These are phyloP conservation scores for Articulospora tetracladia DNA, from an alignment of 495 filamentous ascomycete genomes.

Conservation along the genomic window DNA sequence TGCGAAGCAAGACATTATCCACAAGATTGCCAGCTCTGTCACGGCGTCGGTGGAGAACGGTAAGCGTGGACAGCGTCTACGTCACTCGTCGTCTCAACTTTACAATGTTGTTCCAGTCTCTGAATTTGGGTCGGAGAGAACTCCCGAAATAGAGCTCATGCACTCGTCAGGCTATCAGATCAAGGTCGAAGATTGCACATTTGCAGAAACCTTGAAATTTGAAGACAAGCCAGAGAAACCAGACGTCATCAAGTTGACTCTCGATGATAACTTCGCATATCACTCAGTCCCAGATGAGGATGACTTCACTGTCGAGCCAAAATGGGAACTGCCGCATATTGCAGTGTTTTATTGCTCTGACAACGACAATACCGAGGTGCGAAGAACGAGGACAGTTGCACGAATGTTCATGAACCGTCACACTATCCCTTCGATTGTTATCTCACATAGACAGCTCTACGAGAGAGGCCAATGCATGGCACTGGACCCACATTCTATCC, in stretches of 20 bases:
- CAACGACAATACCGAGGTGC: constrained; percentile 41
- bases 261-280: constrained; percentile 51
- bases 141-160: constrained; percentile 71
- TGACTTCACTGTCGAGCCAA: constrained; percentile 33
- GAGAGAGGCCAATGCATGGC: constrained; percentile 20
- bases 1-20: constrained; percentile 64
- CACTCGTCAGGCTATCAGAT: constrained; percentile 64
- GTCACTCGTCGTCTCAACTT: constrained; percentile 39
- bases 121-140: constrained; percentile 60
- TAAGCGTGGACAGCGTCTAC: constrained; percentile 22
- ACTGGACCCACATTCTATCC: constrained; percentile 41
- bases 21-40: constrained; percentile 68
- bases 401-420: constrained; percentile 64
- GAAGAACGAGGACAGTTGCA: constrained; percentile 49
- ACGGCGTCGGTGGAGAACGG: constrained; percentile 34
- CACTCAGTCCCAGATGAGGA: constrained; percentile 22
- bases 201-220: constrained; percentile 42
- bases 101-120: constrained; percentile 75
- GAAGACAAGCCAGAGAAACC: constrained; percentile 26
- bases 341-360: constrained; percentile 65
- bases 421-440: constrained; percentile 60
- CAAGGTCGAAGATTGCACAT: constrained; percentile 67
- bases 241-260: constrained; percentile 45
- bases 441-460: constrained; percentile 54
- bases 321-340: constrained; percentile 68